Base-by-base conservation (phyloP, 176 grass and related monocot species). In the Raddia guianensis region DNA sequence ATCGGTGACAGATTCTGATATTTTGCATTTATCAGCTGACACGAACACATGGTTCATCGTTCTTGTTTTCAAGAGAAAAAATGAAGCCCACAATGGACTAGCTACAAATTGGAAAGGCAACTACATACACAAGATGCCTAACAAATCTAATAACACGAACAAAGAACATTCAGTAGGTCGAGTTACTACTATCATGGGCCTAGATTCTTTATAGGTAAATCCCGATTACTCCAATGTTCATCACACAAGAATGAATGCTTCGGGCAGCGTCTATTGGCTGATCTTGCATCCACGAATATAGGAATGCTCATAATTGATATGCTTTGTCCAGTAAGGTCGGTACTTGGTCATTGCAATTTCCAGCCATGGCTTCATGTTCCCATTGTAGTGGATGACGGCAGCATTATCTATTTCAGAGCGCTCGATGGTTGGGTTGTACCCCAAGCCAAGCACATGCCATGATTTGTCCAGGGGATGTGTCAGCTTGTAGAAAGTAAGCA, bases 281-380 rank as follows among this genome's bases (percentile, higher is more conserved):
- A 77, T 63, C 43, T 84, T 77, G 64, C 82, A 84, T 5, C 72
- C 73, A 11, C 49, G 63, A 50, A 84, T 53, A 60, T 52, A 84
- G 10, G 63, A 34, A 37, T 84, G 73, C 7, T 84, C 82, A 20
- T 77, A 77, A 9, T 77, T 84, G 63, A 84, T 77, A 73, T 84
- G 70, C 73, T 84, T 84, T 32, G 73, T 84, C 82, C 82, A 84
- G 73, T 84, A 84, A 5, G 63, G 44, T 16, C 82, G 49, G 63
- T 84, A 84, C 73, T 75, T 84, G 3, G 82, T 70, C 82, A 84
- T 84, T 77, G 82, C 73, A 54, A 84, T 47, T 61, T 84, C 73
- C 63, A 84, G 65, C 82, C 82, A 84, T 14, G 82, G 73, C 42
- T 77, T 68, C 77, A 80, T 80, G 63, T 68, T 80, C 18, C 77